Evolutionary conservation across 2,329 filamentous ascomycete species (phyloP), one percentile per base, ranked within the genome.

Genomic region (Knoxdaviesia proteae): DNA sequence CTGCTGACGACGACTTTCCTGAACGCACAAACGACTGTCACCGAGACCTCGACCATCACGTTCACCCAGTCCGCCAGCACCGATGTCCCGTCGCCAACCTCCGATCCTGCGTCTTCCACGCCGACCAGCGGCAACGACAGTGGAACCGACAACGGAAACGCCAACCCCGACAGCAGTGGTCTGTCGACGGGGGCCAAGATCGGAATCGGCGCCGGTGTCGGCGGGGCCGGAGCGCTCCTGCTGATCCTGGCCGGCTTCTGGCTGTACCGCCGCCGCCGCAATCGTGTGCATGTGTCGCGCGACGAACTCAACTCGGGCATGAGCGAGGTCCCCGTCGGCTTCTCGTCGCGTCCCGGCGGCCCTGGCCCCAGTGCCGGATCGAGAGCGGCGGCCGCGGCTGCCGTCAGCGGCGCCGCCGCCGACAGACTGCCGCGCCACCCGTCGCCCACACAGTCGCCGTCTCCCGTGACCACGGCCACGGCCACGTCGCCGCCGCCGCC

Each of bases 161-260:
- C 36, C 30, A 37, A 39, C 39, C 47, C 41, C 11, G 40, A 38
- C 45, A 47, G 11, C 45, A 45, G 47, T 7, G 58, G 61, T 5
- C 54, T 64, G 7, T 59, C 58, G 1, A 60, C 55, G 6, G 62
- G 61, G 32, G 62, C 61, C 46, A 62, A 64, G 56, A 59, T 58
- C 38, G 62, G 62, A 43, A 64, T 64, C 35, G 62, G 62, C 42
- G 57, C 56, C 29, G 62, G 58, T 41, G 57, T 53, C 11, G 61
- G 55, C 46, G 50, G 61, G 29, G 61, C 48, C 42, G 61, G 51
- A 20, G 52, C 63, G 7, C 46, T 52, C 34, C n/a, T 60, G 20
- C 39, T 47, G n/a, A 34, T 41, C 35, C 38, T 48, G 33, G 34
- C 31, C 34, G 42, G 44, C 42, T 52, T 46, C 45, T 47, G 47